Base-by-base conservation (phyloP, 2,329 filamentous ascomycete species). In the Escovopsis weberi region DNA sequence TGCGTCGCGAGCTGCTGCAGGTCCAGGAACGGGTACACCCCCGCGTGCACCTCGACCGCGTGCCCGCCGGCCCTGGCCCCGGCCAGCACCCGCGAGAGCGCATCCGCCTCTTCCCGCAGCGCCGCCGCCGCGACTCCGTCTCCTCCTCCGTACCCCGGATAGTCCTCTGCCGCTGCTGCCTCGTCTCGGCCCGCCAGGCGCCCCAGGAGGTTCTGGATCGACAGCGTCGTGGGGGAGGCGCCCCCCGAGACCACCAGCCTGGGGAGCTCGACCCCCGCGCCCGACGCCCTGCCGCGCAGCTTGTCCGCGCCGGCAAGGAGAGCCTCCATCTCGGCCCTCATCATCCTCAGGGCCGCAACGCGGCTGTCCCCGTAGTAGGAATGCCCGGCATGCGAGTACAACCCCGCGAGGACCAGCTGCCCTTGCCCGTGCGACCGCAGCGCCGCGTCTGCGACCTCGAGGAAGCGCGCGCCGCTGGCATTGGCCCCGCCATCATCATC, bases 1-100 rank as follows among this genome's bases (percentile, higher is more conserved):
- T 80, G 75, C 0, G 83, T 85, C 1, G 82, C 79, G 2, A 89
- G 66, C 58, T 91, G 85, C 57, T 91, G 85, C 51, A 88, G 67
- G 57, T 91, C 85, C 8, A 89, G 70, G 3, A 78, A 67, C 0
- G 83, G 76, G 55, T 88, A 89, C 2, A 85, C 80, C 28, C 82
- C 83, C 0, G 83, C 82, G 56, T 88, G 84, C 2, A 86, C 65
- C 55, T 87, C 83, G 26, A 86, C 66, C 1, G 54, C 59, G 40
- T 70, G 65, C 33, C 61, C 63, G 4, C 57, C 53, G 43, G 48
- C 54, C 41, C 53, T 63, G 45, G 66, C 50, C 3, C 49, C 43
- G 3, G 12, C 33, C 30, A 57, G 47, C 6, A 56, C 43, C 7
- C 41, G 33, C 2, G 51, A 45, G 10, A 57, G 48, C 6, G 47